A percentile compares a stretch with the other conserved stretches of the same genome.
These are phyloP conservation scores for Isabelozyma heimii DNA, from an alignment of 805 yeast species.

Conservation along the genomic window DNA sequence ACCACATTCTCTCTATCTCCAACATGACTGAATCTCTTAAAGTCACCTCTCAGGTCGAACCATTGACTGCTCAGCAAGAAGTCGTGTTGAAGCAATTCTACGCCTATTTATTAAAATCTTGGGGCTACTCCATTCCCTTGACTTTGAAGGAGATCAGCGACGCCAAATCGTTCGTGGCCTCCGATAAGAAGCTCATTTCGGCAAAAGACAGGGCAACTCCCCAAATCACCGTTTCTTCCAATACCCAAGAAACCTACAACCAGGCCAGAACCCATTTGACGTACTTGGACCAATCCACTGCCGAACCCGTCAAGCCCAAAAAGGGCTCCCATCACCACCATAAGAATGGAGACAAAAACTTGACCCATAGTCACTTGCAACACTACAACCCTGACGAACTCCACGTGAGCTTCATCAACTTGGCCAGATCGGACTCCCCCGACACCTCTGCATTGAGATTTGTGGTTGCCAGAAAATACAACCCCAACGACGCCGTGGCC, in stretches of 20 bases:
- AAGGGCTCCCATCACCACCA: neutral
- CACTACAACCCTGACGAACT: neutral
- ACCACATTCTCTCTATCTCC: too few relatives aligned
- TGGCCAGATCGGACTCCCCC: conserved; percentile 62
- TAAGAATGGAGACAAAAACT: neutral
- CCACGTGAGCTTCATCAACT: neutral
- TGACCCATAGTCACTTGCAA: neutral
- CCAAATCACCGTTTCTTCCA: neutral
- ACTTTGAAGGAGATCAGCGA: conserved; percentile 16
- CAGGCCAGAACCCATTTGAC: conserved; percentile 1
- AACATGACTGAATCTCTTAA: neutral
- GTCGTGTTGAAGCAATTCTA: conserved; percentile 36
- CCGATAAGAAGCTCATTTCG: conserved; percentile 7
- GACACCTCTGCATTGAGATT: conserved; percentile 72
- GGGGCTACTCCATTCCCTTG: conserved; percentile 43
- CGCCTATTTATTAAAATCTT: conserved; percentile 1
- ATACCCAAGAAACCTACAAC: conserved; percentile 3
- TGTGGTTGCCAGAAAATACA: conserved; percentile 79
- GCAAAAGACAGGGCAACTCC: neutral
- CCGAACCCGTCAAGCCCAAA: neutral
- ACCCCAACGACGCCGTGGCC: conserved; percentile 56
- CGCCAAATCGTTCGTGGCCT: conserved; percentile 19
- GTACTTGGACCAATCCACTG: neutral
- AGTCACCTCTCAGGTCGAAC: neutral
- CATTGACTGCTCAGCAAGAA: conserved; percentile 33